phyloP scores from a whole-genome alignment of 1,284 basidiomycete species.

The Ganoderma meredithae region DNA sequence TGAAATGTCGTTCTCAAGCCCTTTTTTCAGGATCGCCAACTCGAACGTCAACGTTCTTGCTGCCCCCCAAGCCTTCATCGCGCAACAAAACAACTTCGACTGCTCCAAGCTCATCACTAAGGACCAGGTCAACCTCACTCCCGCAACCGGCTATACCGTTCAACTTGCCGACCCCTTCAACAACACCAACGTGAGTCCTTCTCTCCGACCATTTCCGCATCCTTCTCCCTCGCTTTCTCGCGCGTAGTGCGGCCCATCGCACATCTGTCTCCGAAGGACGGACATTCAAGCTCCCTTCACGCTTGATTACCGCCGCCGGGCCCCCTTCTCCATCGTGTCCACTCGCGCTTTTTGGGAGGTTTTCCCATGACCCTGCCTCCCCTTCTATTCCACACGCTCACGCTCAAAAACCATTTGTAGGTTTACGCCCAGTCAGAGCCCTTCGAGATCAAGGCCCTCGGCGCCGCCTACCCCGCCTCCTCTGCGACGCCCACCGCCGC shows the following conservation, averaged over 20 bases:
- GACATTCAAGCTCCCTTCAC: no score
- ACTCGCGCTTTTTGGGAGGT: neutral
- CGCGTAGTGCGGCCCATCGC: no score
- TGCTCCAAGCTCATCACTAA: conserved; percentile 64
- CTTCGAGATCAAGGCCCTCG: conserved; percentile 74
- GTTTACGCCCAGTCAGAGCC: conserved; percentile 64
- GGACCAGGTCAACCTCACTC: conserved; percentile 51
- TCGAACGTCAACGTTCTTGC: conserved; percentile 43
- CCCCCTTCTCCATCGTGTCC: conserved; percentile 1
- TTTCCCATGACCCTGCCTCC: neutral
- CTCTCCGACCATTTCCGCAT: conserved; percentile 5
- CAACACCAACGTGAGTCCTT: conserved; percentile 54
- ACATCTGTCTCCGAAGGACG: neutral
- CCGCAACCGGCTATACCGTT: conserved; percentile 62
- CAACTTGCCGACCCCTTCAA: conserved; percentile 66
- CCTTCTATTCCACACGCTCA: neutral
- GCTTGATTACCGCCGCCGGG: neutral
- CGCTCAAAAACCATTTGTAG: conserved; percentile 43
- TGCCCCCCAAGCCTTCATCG: conserved; percentile 51
- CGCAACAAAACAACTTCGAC: conserved; percentile 61
- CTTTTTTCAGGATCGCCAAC: conserved; percentile 49
- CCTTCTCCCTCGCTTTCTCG: neutral
- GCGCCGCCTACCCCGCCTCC: conserved; percentile 65
- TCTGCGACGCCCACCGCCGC: conserved; percentile 45
- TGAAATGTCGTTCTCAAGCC: conserved; percentile 14